Conservation (phyloP, 768 basidiomycete species). For the Coprinopsis cinerea region DNA sequence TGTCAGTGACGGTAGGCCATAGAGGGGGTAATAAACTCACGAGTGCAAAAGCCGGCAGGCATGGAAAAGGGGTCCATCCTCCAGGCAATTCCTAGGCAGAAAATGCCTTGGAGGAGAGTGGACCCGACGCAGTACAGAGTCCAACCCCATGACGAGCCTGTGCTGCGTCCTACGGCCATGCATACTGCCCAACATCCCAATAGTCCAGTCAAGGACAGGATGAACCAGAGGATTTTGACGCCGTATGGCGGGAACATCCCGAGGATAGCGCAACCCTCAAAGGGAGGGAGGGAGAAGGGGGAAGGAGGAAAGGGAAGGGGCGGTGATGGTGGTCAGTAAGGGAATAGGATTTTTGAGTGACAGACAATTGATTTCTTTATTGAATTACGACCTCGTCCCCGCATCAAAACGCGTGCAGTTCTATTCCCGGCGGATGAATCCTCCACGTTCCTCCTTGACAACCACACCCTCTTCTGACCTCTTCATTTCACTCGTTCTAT, state of each 20-base stretch:
- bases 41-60: slow-evolving; percentile 52
- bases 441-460: too few species aligned
- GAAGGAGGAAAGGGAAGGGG: too few species aligned
- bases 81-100: slow-evolving; percentile 62
- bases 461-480: too few species aligned
- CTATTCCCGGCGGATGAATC: too few species aligned
- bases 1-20: neutral
- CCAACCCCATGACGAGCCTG: slow-evolving; percentile 43
- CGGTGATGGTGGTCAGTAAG: too few species aligned
- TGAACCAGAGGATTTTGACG: slow-evolving; percentile 54
- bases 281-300: too few species aligned
- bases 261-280: neutral
- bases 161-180: slow-evolving; percentile 36
- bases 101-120: slow-evolving; percentile 47
- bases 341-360: too few species aligned
- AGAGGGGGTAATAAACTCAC: slow-evolving; percentile 26
- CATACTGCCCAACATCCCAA: slow-evolving; percentile 45
- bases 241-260: slow-evolving; percentile 34
- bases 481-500: too few species aligned
- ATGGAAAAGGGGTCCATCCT: slow-evolving; percentile 55
- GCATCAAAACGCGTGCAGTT: too few species aligned
- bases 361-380: too few species aligned
- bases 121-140: slow-evolving; percentile 43
- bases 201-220: slow-evolving; percentile 51
- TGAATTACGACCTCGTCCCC: too few species aligned